phyloP scores from a whole-genome alignment of 1,139 yeast species.

The Protomyces inouyei region DNA sequence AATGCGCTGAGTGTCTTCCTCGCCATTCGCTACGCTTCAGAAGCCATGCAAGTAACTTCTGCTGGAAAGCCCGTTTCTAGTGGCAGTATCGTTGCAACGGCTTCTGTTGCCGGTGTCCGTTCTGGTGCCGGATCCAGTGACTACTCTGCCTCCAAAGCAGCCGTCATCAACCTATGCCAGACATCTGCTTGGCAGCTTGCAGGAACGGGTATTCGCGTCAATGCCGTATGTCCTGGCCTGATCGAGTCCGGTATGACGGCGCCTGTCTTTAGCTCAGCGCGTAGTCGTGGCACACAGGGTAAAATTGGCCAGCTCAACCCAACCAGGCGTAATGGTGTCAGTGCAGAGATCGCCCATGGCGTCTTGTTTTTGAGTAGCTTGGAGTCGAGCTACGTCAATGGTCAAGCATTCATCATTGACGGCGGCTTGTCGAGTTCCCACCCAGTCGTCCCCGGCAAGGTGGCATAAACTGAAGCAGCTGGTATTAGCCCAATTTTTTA shows the following conservation, averaged over 20 bases:
- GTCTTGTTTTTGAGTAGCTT: conserved; percentile 28
- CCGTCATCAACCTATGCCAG: conserved; percentile 32
- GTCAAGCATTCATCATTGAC: conserved; percentile 28
- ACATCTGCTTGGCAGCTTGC: conserved; percentile 32
- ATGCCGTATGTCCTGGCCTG: conserved; percentile 33
- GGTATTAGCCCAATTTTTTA: no score
- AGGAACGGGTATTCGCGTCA: conserved; percentile 31
- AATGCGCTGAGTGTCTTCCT: conserved; percentile 29
- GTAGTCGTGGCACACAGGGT: conserved; percentile 23
- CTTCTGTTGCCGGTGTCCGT: conserved; percentile 31
- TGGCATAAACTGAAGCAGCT: not conserved
- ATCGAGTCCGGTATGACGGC: conserved; percentile 31
- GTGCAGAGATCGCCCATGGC: conserved; percentile 30
- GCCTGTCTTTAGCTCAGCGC: conserved; percentile 20
- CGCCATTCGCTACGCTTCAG: conserved; percentile 29
- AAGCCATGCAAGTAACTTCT: conserved; percentile 27
- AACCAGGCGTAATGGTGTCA: conserved; percentile 27
- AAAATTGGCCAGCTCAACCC: conserved; percentile 30
- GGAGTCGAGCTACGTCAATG: conserved; percentile 30
- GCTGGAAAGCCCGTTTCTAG: conserved; percentile 25
- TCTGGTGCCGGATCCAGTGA: conserved; percentile 31
- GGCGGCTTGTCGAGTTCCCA: conserved; percentile 30
- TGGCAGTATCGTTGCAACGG: conserved; percentile 33
- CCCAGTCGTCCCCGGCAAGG: conserved; percentile 30
- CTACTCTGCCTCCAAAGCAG: conserved; percentile 33